phyloP scores from a whole-genome alignment of 371 early-diverging fungal species.

The Rhizopus sp. region DNA sequence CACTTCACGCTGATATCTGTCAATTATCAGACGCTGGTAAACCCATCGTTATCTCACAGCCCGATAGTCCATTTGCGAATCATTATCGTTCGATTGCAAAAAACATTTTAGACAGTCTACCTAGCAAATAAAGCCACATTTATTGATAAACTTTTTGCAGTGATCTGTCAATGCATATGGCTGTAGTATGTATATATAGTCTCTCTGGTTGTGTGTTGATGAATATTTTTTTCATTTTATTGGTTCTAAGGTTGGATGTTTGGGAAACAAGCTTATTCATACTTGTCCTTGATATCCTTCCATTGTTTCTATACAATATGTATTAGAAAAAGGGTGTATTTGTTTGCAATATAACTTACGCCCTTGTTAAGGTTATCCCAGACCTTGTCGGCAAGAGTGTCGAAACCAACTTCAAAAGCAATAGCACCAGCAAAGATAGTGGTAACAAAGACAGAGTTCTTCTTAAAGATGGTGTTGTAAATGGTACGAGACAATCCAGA shows the following conservation, averaged over 20 bases:
- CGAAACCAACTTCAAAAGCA: slow-evolving; percentile 78
- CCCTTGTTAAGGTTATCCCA: slow-evolving; percentile 86
- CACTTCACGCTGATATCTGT: slow-evolving; percentile 77
- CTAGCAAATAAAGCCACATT: background rate
- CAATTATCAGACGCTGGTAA: slow-evolving; percentile 74
- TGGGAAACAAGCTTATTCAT: slow-evolving; percentile 22
- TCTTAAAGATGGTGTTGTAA: slow-evolving; percentile 71
- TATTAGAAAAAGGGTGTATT: background rate
- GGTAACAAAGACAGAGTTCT: slow-evolving; percentile 73
- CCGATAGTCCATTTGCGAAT: slow-evolving; percentile 61
- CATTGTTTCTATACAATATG: slow-evolving; percentile 56
- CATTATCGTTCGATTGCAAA: slow-evolving; percentile 67
- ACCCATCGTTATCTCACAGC: slow-evolving; percentile 73
- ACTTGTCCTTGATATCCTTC: slow-evolving; percentile 77
- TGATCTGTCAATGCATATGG: no score
- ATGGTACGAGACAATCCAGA: slow-evolving; percentile 53
- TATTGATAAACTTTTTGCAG: background rate
- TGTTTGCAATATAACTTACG: slow-evolving; percentile 60
- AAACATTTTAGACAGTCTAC: slow-evolving; percentile 47
- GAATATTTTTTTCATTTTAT: background rate
- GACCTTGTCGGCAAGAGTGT: slow-evolving; percentile 62
- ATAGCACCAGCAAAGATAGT: slow-evolving; percentile 80
- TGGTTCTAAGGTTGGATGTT: no score
- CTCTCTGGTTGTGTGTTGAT: background rate
- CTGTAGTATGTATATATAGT: background rate